Conservation (phyloP, 768 basidiomycete genomes). For the Leccinum subgranulosum region DNA sequence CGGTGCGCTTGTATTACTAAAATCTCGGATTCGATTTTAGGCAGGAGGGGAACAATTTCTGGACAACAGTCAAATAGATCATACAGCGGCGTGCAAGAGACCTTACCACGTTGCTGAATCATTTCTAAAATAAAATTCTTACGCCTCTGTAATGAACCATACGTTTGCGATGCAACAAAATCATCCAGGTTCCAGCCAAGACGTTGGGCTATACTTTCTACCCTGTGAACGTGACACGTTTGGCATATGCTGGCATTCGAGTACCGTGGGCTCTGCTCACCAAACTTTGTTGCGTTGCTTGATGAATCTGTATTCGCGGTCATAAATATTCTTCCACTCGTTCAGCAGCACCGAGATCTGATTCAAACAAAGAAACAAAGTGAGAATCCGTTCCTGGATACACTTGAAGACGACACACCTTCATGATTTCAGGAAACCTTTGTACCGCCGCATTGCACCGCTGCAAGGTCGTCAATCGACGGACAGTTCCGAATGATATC, state of each 20-base stretch:
- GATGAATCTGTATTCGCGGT: not conserved
- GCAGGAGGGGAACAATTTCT: conserved; percentile 21
- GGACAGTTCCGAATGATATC: not conserved
- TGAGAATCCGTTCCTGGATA: not conserved
- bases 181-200: conserved; percentile 45
- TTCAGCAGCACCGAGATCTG: conserved; percentile 24
- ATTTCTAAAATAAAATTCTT: conserved; percentile 40
- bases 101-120: conserved; percentile 37
- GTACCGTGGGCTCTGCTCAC: conserved; percentile 3
- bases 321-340: conserved; percentile 28
- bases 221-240: conserved; percentile 28
- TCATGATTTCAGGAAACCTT: conserved; percentile 15
- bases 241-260: not conserved
- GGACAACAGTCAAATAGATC: not conserved
- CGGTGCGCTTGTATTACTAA: conserved; percentile 22
- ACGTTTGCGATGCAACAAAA: conserved; percentile 40
- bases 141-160: conserved; percentile 35
- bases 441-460: not conserved
- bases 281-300: conserved; percentile 13
- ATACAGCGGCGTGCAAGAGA: not conserved
- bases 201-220: conserved; percentile 28
- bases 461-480: not conserved
- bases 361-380: not conserved
- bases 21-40: conserved; percentile 30
- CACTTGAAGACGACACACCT: conserved; percentile 8